Evolutionary conservation across 2,329 filamentous ascomycete genomes (phyloP), one percentile per base, ranked within the genome.

Genomic region (Trichoderma cornu-damae): DNA sequence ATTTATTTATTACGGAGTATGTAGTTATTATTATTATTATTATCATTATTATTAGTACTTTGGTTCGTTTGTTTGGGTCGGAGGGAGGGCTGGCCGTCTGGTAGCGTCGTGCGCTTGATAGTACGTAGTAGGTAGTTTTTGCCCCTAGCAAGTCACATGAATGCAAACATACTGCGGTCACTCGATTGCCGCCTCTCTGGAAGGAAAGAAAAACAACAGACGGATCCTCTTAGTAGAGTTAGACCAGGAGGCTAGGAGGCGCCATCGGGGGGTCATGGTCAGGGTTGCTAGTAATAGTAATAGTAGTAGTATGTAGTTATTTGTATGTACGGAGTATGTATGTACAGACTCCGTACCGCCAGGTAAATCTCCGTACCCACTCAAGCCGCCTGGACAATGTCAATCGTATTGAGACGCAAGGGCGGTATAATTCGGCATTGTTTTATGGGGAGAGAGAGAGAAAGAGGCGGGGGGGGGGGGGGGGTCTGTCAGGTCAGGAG

Each of bases 301-400:
- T n/a, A n/a, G n/a, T n/a, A 50, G 54, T 46, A 50, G 46, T 37
- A 57, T 24, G 14, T n/a, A 22, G 22, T 42, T 26, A 11, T 32
- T n/a, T 48, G 22, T 18, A 38, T 30, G 54, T 51, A n/a, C n/a
- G n/a, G n/a, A n/a, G n/a, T n/a, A n/a, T n/a, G n/a, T n/a, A n/a
- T n/a, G n/a, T n/a, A n/a, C n/a, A n/a, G n/a, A n/a, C n/a, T n/a
- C n/a, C n/a, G n/a, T n/a, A 44, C 37, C 30, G 40, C 30, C 20
- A 57, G 20, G 54, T 57, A 43, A 57, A 49, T 43, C 18, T 49
- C 46, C 44, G 54, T 57, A 51, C 53, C 44, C 53, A 48, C 53
- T 49, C 49, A n/a, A 12, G 43, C 43, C 18, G 22, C 22, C 26
- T 42, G 43, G 32, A 34, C 28, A 40, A 56, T 40, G 53, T 49